Evolutionary conservation across 106 monocot genomes (phyloP), one percentile per base, ranked within the genome.

Genomic region (Amphibolis antarctica): DNA sequence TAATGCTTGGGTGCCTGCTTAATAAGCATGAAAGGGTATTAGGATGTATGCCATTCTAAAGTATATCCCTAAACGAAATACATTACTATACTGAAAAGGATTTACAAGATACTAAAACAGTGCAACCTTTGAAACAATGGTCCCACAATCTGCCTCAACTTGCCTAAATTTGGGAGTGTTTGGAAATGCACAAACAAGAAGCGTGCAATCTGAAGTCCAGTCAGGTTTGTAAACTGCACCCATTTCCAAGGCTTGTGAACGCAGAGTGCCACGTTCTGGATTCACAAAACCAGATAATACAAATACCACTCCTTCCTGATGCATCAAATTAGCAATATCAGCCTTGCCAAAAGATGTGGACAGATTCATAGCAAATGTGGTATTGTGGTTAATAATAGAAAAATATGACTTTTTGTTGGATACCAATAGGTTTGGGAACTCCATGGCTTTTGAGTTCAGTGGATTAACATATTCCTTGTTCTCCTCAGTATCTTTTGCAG

Each of bases 81-180:
- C 7, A 4, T 4, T 36, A 36, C 7, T 36, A 2, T 7, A 36
- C 36, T 7, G 4, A 36, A 36, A 36, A 36, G 36, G 36, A 14
- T 49, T 46, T n/a, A 13, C 13, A 56, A 56, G 27, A 25, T n/a
- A 23, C 23, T 21, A 53, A 48, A 44, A 52, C 22, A 42, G 42
- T 18, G 0, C 25, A 29, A 96, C 96, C 96, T 96, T 96, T 56
- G 89, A 96, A 59, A 90, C 80, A 55, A 96, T 87, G 48, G 96
- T 96, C 26, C 96, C 96, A 65, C 78, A 69, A 59, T 96, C 86
- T 50, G 82, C 71, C 30, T 80, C 66, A 21, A 96, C 96, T 80
- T 96, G 96, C 51, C 82, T 80, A 68, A 90, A 96, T 61, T 96
- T 96, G 43, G 96, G 96, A 52, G 96, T 96, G 59, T 85, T 90